A percentile compares a stretch with the other conserved stretches of the same genome.
phyloP scores from a whole-genome alignment of 2,329 filamentous ascomycete species.

The Podosphaera leucotricha region DNA sequence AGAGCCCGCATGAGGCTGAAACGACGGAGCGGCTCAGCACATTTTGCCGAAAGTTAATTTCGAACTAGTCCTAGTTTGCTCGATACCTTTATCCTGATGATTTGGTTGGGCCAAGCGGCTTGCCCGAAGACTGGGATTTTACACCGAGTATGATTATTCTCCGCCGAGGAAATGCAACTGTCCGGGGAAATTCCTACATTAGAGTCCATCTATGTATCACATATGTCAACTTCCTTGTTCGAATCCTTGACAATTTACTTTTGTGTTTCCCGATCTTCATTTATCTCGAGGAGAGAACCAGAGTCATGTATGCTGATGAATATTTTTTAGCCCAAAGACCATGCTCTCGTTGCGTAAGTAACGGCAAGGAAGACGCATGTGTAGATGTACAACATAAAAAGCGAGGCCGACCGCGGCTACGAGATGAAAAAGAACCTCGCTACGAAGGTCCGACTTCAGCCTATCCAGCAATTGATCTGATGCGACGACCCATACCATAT shows the following conservation, averaged over 20 bases:
- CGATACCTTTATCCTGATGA: neutral
- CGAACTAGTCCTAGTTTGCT: neutral
- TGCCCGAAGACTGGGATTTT: neutral
- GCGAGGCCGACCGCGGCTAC: slow-evolving; percentile 50
- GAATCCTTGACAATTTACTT: neutral
- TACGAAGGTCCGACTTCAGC: slow-evolving; percentile 22
- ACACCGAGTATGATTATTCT: neutral
- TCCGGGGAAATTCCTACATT: neutral
- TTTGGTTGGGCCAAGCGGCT: neutral
- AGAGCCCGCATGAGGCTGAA: neutral
- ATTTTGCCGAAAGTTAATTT: neutral
- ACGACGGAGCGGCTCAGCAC: neutral
- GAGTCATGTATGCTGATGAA: neutral
- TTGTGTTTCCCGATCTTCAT: neutral
- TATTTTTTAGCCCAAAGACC: slow-evolving; percentile 41
- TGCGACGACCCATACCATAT: slow-evolving; percentile 25
- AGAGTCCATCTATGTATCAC: neutral
- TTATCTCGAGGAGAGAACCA: neutral
- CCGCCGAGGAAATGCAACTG: neutral
- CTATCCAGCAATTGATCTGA: slow-evolving; percentile 12
- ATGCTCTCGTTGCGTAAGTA: slow-evolving; percentile 53
- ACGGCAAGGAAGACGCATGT: slow-evolving; percentile 60
- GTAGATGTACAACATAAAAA: slow-evolving; percentile 76
- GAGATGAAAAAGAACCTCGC: slow-evolving; percentile 42
- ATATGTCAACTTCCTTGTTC: neutral